phyloP scores from a whole-genome alignment of 1,284 basidiomycete genomes.

The Irpex rosettiformis region DNA sequence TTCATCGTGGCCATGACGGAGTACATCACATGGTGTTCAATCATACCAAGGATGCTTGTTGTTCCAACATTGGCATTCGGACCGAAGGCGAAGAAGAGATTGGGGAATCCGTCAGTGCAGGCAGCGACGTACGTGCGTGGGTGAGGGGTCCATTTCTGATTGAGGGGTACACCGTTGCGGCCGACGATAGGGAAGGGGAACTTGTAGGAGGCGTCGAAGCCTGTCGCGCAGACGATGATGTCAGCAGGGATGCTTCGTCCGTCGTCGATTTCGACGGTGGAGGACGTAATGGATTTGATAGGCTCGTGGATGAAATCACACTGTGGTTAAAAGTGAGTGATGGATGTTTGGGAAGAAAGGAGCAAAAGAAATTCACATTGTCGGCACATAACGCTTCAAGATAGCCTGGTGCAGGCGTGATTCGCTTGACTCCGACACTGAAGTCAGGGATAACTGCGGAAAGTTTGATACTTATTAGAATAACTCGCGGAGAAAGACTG shows the following conservation, averaged over 20 bases:
- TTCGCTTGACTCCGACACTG: slow-evolving; percentile 50
- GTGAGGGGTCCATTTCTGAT: slow-evolving; percentile 48
- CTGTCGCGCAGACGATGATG: slow-evolving; percentile 41
- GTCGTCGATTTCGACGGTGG: slow-evolving; percentile 53
- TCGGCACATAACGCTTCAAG: slow-evolving; percentile 58
- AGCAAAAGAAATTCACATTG: slow-evolving; percentile 38
- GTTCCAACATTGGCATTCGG: slow-evolving; percentile 53
- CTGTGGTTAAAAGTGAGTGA: slow-evolving; percentile 26
- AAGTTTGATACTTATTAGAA: neutral
- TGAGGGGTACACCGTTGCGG: slow-evolving; percentile 42
- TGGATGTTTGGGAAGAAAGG: neutral
- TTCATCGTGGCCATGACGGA: slow-evolving; percentile 50
- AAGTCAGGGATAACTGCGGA: slow-evolving; percentile 54
- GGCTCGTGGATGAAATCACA: slow-evolving; percentile 50
- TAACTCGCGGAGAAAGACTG: neutral
- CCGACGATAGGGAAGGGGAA: slow-evolving; percentile 52
- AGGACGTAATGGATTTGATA: slow-evolving; percentile 49
- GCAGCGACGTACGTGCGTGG: slow-evolving; percentile 54
- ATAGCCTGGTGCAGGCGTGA: slow-evolving; percentile 66
- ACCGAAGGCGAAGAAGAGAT: slow-evolving; percentile 53
- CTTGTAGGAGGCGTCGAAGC: slow-evolving; percentile 52
- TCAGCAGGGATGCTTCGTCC: slow-evolving; percentile 53
- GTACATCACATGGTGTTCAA: slow-evolving; percentile 56
- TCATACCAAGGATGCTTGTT: slow-evolving; percentile 47
- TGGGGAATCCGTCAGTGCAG: slow-evolving; percentile 58